These are phyloP conservation scores for Apiosordaria backusii DNA, from an alignment of 495 filamentous ascomycete genomes.

Conservation along the genomic window DNA sequence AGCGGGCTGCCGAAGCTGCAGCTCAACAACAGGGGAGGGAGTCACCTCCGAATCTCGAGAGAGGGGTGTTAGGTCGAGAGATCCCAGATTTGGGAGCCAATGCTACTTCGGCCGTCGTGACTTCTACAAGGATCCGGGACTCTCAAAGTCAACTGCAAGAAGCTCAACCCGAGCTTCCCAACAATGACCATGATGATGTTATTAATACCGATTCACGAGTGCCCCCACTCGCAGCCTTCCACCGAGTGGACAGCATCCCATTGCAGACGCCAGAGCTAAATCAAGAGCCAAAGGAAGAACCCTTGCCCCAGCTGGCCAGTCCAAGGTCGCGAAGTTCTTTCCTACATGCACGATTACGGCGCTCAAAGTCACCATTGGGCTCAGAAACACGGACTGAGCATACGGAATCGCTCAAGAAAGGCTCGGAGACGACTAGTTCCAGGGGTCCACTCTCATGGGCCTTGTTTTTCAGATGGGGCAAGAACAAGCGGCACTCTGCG, in stretches of 20 bases:
- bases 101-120: constrained; percentile 43
- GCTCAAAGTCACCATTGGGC: constrained; percentile 38
- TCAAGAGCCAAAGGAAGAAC: constrained; percentile 10
- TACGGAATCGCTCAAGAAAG: constrained; percentile 31
- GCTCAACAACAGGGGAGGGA: constrained; percentile 42
- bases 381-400: constrained; percentile 35
- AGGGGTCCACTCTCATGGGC: constrained; percentile 53
- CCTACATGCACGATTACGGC: constrained; percentile 36
- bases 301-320: constrained; percentile 18
- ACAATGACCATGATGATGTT: background rate
- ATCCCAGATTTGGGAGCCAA: constrained; percentile 43
- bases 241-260: constrained; percentile 36
- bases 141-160: constrained; percentile 26
- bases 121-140: constrained; percentile 43
- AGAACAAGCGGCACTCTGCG: constrained; percentile 56
- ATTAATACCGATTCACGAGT: constrained; percentile 14
- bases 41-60: constrained; percentile 51
- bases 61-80: constrained; percentile 53
- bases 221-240: constrained; percentile 32
- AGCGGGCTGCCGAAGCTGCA: constrained; percentile 44
- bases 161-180: constrained; percentile 4
- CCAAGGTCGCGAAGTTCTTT: constrained; percentile 30
- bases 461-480: constrained; percentile 69
- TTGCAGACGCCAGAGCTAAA: constrained; percentile 8
- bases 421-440: constrained; percentile 43